phyloP scores from a whole-genome alignment of 345 rosid species.

The Rhodamnia argentea region DNA sequence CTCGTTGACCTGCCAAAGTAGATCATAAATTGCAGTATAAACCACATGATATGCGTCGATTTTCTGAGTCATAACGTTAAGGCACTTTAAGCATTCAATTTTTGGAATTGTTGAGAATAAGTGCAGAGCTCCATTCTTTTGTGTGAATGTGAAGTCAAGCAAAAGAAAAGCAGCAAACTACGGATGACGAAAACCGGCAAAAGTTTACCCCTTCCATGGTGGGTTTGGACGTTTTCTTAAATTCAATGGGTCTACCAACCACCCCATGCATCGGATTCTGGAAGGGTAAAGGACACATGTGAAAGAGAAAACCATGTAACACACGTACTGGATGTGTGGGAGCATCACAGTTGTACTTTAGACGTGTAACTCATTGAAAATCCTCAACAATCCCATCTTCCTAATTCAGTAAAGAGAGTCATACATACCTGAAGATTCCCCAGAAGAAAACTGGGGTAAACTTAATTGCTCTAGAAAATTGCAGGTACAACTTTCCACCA shows the following conservation, averaged over 20 bases:
- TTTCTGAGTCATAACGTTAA: too few relatives aligned
- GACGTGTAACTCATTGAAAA: neutral
- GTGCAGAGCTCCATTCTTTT: neutral
- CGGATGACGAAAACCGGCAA: neutral
- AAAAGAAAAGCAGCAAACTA: neutral
- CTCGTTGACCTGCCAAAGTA: slow-evolving; percentile 23
- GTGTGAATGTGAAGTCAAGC: too few relatives aligned
- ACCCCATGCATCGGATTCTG: slow-evolving; percentile 73
- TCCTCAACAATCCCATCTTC: neutral
- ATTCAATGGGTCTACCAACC: slow-evolving; percentile 82
- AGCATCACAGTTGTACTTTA: neutral
- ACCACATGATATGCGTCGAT: neutral
- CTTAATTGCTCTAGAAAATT: slow-evolving; percentile 62
- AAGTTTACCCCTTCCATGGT: slow-evolving; percentile 67
- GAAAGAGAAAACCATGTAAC: neutral
- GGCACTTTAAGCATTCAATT: too few relatives aligned
- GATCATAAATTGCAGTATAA: neutral
- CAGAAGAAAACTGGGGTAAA: slow-evolving; percentile 76
- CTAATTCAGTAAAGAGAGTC: neutral
- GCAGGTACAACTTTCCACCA: slow-evolving; percentile 36
- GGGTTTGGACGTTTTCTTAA: slow-evolving; percentile 63
- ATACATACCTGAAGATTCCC: slow-evolving; percentile 69
- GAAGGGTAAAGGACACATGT: slow-evolving; percentile 65
- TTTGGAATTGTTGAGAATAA: neutral
- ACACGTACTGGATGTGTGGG: neutral